Percentiles rank a stretch among this genome's conserved stretches.
Evolutionary conservation across 208 protist genomes (phyloP).

Genomic region (Acanthamoeba castellanii): DNA sequence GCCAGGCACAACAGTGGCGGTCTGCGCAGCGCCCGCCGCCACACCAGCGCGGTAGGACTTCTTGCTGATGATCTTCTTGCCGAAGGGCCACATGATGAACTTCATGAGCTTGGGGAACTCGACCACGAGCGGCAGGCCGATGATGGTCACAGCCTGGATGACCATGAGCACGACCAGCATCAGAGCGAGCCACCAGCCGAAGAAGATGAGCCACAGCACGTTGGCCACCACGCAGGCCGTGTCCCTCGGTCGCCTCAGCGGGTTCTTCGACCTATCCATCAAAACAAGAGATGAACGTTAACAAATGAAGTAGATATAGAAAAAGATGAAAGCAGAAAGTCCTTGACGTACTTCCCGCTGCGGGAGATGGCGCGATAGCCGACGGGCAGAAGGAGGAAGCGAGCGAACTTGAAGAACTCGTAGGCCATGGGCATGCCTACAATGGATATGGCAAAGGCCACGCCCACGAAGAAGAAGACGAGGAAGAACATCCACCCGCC

Average conservation of each 20-base stretch:
- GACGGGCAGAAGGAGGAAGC: background rate
- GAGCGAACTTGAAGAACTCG: background rate
- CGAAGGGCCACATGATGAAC: background rate
- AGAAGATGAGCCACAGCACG: constrained; percentile 1
- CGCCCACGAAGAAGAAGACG: background rate
- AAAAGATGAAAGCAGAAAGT: too few relatives aligned
- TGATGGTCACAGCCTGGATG: constrained; percentile 18
- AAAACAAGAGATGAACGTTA: background rate
- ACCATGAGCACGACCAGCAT: background rate
- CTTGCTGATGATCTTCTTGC: constrained; percentile 5
- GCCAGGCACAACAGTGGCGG: too few relatives aligned
- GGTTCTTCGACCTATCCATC: background rate
- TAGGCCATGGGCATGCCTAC: background rate
- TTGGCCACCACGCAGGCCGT: background rate
- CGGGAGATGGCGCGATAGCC: background rate
- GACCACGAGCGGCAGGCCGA: background rate
- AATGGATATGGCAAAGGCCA: background rate
- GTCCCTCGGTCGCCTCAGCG: background rate
- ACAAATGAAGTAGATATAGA: too few relatives aligned
- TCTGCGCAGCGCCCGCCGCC: too few relatives aligned
- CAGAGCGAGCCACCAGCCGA: background rate
- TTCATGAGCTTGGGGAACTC: constrained; percentile 4
- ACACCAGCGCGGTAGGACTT: background rate
- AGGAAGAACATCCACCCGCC: background rate
- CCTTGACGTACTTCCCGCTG: background rate